Evolutionary conservation across 2,329 filamentous ascomycete genomes (phyloP).

Genomic region (Nothophoma quercina): DNA sequence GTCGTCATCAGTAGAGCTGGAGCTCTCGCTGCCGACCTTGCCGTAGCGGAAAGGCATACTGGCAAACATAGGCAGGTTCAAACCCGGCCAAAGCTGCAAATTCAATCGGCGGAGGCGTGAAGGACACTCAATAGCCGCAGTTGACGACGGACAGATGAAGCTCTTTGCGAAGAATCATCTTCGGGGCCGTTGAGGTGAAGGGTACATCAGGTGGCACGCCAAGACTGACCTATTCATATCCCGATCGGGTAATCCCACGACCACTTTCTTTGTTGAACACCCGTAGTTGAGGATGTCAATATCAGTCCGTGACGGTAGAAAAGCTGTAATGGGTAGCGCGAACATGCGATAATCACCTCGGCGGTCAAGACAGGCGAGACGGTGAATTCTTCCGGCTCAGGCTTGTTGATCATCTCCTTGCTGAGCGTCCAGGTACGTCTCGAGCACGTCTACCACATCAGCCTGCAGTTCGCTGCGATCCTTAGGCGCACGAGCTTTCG

Average conservation of each 20-base stretch:
- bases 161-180: neutral
- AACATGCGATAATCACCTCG: neutral
- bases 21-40: slow-evolving; percentile 23
- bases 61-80: neutral
- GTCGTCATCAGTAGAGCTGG: slow-evolving; percentile 6
- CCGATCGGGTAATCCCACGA: slow-evolving; percentile 16
- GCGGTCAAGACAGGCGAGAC: too few species aligned
- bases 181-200: neutral
- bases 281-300: neutral
- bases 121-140: too few species aligned
- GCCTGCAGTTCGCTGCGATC: slow-evolving; percentile 5
- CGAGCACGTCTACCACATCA: slow-evolving; percentile 34
- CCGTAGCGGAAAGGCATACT: slow-evolving; percentile 19
- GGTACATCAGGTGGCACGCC: neutral
- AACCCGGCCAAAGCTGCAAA: neutral
- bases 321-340: neutral
- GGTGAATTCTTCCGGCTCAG: neutral
- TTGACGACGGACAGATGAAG: too few species aligned
- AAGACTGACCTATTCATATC: slow-evolving; percentile 16
- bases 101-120: too few species aligned
- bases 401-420: neutral
- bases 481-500: slow-evolving; percentile 1
- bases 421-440: slow-evolving; percentile 24
- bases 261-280: slow-evolving; percentile 6
- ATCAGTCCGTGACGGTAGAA: neutral